These are phyloP conservation scores for Hypoxylon rubiginosum DNA, from an alignment of 2,329 filamentous ascomycete genomes.

Conservation along the genomic window DNA sequence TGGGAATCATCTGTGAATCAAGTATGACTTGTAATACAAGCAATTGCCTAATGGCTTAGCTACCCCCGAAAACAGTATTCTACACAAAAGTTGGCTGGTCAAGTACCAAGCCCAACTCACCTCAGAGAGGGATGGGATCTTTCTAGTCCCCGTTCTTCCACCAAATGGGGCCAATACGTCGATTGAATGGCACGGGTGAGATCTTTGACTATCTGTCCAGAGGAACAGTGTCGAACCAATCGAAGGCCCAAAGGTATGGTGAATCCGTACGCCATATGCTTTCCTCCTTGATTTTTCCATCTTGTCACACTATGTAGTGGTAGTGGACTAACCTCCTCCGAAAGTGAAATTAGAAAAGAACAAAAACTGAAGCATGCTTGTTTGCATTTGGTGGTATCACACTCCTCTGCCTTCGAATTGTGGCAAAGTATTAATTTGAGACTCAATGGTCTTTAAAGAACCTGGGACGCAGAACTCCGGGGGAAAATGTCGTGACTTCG, in stretches of 20 bases:
- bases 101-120: constrained; percentile 6
- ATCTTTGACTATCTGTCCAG: neutral
- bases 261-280: constrained; percentile 30
- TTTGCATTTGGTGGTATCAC: constrained; percentile 39
- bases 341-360: constrained; percentile 26
- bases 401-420: constrained; percentile 26
- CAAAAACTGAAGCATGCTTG: constrained; percentile 25
- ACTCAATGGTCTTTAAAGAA: constrained; percentile 21
- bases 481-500: constrained; percentile 47
- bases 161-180: neutral
- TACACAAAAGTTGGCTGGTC: constrained; percentile 20
- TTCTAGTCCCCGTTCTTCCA: neutral
- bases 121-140: neutral
- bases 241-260: constrained; percentile 12
- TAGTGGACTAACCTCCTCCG: constrained; percentile 4
- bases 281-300: constrained; percentile 11
- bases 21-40: constrained; percentile 6
- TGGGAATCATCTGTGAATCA: constrained; percentile 3
- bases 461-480: constrained; percentile 37
- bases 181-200: neutral
- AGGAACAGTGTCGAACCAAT: neutral
- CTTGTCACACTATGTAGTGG: constrained; percentile 6
- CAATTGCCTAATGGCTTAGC: neutral
- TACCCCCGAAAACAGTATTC: constrained; percentile 18
- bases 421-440: constrained; percentile 35